These are phyloP conservation scores for Penicilliopsis zonata DNA, from an alignment of 495 filamentous ascomycete genomes.

Conservation along the genomic window DNA sequence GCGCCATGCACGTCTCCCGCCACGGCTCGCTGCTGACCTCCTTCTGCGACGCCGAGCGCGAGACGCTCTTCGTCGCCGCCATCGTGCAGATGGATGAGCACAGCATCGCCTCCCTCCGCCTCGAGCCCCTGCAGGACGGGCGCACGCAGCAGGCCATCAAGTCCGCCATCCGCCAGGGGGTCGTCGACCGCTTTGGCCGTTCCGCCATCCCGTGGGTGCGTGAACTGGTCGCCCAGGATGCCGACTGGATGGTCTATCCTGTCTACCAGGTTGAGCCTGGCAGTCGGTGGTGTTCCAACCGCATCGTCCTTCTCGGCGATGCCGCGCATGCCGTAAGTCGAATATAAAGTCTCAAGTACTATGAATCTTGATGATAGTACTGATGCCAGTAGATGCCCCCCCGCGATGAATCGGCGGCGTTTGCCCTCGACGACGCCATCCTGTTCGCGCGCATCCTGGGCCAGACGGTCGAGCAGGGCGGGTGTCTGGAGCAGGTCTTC, in stretches of 20 bases:
- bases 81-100: slow-evolving; percentile 39
- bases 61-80: slow-evolving; percentile 38
- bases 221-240: slow-evolving; percentile 33
- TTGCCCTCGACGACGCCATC: slow-evolving; percentile 50
- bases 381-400: slow-evolving; percentile 40
- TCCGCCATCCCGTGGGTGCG: slow-evolving; percentile 33
- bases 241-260: slow-evolving; percentile 47
- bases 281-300: slow-evolving; percentile 38
- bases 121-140: slow-evolving; percentile 37
- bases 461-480: slow-evolving; percentile 20
- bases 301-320: slow-evolving; percentile 42
- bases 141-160: slow-evolving; percentile 28
- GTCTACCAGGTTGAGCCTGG: slow-evolving; percentile 42
- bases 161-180: slow-evolving; percentile 28
- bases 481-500: slow-evolving; percentile 34
- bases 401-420: slow-evolving; percentile 47
- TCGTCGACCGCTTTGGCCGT: slow-evolving; percentile 31
- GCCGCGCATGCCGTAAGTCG: slow-evolving; percentile 44
- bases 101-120: slow-evolving; percentile 11
- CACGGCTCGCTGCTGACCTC: slow-evolving; percentile 41
- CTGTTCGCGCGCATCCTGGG: slow-evolving; percentile 40
- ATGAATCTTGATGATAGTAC: not conserved
- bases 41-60: slow-evolving; percentile 32
- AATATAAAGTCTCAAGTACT: not conserved
- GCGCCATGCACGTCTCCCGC: slow-evolving; percentile 38